These are phyloP conservation scores for Fraxinus floribunda DNA, from an alignment of 305 asterid genomes.

Conservation along the genomic window DNA sequence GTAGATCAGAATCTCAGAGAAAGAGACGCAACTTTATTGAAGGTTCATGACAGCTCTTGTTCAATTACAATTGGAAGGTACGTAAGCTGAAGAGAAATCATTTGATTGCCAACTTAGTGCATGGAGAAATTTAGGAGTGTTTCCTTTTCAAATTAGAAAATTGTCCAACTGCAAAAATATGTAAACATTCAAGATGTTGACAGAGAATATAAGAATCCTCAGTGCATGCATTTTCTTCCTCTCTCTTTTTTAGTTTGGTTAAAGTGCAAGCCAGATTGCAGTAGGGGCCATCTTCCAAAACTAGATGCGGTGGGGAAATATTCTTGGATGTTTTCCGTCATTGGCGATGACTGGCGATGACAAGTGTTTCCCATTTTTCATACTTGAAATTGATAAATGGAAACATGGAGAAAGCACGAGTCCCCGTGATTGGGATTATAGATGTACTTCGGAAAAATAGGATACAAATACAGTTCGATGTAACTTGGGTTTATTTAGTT, in stretches of 20 bases:
- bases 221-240: background rate
- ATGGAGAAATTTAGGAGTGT: background rate
- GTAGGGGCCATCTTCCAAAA: background rate
- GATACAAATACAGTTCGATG: background rate
- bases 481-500: background rate
- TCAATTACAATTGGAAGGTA: constrained; percentile 2
- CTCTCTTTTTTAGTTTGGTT: background rate
- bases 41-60: background rate
- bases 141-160: background rate
- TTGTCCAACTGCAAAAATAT: background rate
- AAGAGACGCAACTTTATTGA: constrained; percentile 24
- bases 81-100: background rate
- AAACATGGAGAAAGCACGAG: background rate
- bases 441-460: background rate
- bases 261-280: background rate
- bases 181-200: background rate
- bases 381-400: background rate
- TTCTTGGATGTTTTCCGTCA: background rate
- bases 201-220: background rate
- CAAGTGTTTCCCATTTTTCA: background rate
- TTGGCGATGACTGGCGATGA: background rate
- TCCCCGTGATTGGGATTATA: background rate
- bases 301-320: background rate
- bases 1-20: constrained; percentile 28
- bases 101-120: background rate